phyloP scores from a whole-genome alignment of 2,329 filamentous ascomycete genomes.

The Alternaria brassicae region DNA sequence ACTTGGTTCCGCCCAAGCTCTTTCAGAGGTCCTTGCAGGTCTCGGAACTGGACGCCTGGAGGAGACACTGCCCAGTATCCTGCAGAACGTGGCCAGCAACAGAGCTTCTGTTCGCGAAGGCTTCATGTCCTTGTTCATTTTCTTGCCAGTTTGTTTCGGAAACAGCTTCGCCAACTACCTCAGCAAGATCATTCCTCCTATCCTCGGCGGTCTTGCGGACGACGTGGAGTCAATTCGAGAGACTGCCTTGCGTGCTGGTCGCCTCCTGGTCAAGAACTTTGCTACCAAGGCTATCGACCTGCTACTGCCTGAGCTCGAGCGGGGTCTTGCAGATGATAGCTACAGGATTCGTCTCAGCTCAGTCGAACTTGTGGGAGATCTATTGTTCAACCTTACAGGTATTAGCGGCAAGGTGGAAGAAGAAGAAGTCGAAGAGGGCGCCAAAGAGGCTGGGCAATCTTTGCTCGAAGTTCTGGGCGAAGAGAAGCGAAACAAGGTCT shows the following conservation, averaged over 20 bases:
- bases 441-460: conserved; percentile 88
- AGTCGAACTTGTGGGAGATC: conserved; percentile 93
- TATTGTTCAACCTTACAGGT: conserved; percentile 96
- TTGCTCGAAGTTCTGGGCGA: conserved; percentile 92
- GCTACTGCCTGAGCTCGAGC: conserved; percentile 90
- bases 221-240: conserved; percentile 96
- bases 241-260: conserved; percentile 91
- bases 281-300: conserved; percentile 93
- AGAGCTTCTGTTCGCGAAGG: conserved; percentile 93
- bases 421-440: conserved; percentile 80
- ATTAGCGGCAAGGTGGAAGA: conserved; percentile 80
- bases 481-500: conserved; percentile 94
- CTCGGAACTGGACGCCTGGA: conserved; percentile 91
- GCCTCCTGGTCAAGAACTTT: conserved; percentile 97
- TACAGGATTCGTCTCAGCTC: conserved; percentile 98
- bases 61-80: conserved; percentile 92
- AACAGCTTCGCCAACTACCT: conserved; percentile 98
- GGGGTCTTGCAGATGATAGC: conserved; percentile 95
- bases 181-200: conserved; percentile 92
- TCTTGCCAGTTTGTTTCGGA: conserved; percentile 97
- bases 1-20: conserved; percentile 92
- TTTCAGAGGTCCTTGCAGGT: conserved; percentile 94
- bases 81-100: conserved; percentile 92
- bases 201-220: conserved; percentile 91
- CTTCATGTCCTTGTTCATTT: conserved; percentile 99